These are phyloP conservation scores for Carex parvula DNA, from an alignment of 176 grass and related monocot species.

Conservation along the genomic window DNA sequence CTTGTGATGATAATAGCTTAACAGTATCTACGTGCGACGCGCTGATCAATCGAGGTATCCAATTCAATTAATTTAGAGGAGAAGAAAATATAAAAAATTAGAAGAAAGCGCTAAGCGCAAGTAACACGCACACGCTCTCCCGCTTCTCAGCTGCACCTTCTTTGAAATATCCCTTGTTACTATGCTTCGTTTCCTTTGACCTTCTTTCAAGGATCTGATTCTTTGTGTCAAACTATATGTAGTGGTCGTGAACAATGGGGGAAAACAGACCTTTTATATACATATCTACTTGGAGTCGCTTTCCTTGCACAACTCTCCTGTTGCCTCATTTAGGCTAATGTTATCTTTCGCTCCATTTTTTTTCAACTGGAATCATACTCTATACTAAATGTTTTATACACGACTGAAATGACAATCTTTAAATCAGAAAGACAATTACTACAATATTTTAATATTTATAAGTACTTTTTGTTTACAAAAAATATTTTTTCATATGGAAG, in stretches of 20 bases:
- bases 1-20: background rate
- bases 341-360: background rate
- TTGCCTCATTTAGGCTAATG: background rate
- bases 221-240: background rate
- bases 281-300: no score
- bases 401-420: no score
- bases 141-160: slow-evolving; percentile 16
- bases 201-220: background rate
- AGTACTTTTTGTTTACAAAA: no score
- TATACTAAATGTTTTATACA: no score
- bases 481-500: no score
- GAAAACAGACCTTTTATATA: background rate
- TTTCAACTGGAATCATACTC: background rate
- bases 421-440: no score
- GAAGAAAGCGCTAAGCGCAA: background rate
- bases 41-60: slow-evolving; percentile 12
- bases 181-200: background rate
- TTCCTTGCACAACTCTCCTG: no score
- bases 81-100: background rate
- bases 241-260: background rate
- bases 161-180: slow-evolving; percentile 15
- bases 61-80: background rate
- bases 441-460: no score
- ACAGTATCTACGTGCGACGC: background rate
- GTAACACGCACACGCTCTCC: background rate